A percentile compares a stretch with the other conserved stretches of the same genome.
Evolutionary conservation across 345 rosid genomes (phyloP).

Genomic region (Pistacia atlantica): DNA sequence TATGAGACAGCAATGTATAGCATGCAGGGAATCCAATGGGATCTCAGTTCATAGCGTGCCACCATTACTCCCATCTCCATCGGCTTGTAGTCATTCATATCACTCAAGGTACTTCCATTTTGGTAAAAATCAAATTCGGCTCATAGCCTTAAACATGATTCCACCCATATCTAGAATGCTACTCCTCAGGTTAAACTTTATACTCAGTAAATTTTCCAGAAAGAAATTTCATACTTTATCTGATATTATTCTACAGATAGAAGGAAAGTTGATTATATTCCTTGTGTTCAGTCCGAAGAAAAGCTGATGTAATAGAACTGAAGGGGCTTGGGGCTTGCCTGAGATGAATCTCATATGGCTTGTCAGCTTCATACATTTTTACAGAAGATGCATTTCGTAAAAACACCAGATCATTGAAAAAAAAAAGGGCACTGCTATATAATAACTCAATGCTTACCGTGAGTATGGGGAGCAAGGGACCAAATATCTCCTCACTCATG

Average conservation of each 20-base stretch:
- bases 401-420: neutral
- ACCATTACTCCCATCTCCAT: neutral
- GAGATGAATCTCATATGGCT: neutral
- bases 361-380: neutral
- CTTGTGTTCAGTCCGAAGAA: neutral
- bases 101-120: neutral
- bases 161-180: neutral
- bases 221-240: neutral
- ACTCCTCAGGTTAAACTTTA: constrained; percentile 1
- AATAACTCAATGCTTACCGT: constrained; percentile 40
- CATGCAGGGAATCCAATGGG: neutral
- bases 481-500: constrained; percentile 94
- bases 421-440: neutral
- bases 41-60: neutral
- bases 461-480: constrained; percentile 91
- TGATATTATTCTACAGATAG: neutral
- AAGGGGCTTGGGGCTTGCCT: neutral
- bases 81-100: neutral
- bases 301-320: neutral
- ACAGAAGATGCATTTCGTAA: constrained; percentile 3
- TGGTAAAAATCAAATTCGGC: neutral
- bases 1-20: neutral
- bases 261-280: neutral
- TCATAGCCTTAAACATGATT: neutral
- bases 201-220: neutral